phyloP scores from a whole-genome alignment of 2,329 filamentous ascomycete species.

The Zarea fungicola region DNA sequence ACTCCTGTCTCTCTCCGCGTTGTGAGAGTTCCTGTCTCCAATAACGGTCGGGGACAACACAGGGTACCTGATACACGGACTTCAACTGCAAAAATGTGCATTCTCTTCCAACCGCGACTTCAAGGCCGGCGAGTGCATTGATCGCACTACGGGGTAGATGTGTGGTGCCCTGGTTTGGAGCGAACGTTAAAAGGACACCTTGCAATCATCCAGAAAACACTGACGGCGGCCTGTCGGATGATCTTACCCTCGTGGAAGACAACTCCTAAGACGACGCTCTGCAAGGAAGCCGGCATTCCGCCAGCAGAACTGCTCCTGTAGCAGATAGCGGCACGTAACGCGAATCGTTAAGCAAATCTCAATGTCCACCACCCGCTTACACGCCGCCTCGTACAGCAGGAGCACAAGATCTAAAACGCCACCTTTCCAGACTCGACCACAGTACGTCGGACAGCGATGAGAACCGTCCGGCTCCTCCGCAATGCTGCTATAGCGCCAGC shows the following conservation, averaged over 20 bases:
- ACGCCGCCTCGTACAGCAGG: background rate
- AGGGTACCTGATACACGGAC: too few relatives aligned
- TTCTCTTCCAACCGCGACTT: too few relatives aligned
- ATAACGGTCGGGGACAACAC: too few relatives aligned
- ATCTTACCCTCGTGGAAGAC: conserved; percentile 14
- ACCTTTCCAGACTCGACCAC: conserved; percentile 54
- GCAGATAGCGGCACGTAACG: background rate
- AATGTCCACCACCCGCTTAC: background rate
- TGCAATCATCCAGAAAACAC: conserved; percentile 9
- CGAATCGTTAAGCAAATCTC: background rate
- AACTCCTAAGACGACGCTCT: conserved; percentile 11
- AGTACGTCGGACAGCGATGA: conserved; percentile 33
- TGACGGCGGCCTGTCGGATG: conserved; percentile 6
- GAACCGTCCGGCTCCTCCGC: too few relatives aligned
- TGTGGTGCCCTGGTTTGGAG: conserved; percentile 11
- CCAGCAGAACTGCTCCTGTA: conserved; percentile 6
- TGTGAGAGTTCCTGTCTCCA: too few relatives aligned
- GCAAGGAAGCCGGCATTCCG: conserved; percentile 12
- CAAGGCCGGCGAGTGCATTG: too few relatives aligned
- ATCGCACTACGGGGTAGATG: conserved; percentile 11
- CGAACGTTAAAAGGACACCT: background rate
- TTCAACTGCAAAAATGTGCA: too few relatives aligned
- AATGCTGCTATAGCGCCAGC: too few relatives aligned
- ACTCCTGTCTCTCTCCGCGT: too few relatives aligned
- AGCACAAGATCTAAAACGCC: background rate